Evolutionary conservation across 805 yeast species (phyloP).

Genomic region (Komagataella phaffii): DNA sequence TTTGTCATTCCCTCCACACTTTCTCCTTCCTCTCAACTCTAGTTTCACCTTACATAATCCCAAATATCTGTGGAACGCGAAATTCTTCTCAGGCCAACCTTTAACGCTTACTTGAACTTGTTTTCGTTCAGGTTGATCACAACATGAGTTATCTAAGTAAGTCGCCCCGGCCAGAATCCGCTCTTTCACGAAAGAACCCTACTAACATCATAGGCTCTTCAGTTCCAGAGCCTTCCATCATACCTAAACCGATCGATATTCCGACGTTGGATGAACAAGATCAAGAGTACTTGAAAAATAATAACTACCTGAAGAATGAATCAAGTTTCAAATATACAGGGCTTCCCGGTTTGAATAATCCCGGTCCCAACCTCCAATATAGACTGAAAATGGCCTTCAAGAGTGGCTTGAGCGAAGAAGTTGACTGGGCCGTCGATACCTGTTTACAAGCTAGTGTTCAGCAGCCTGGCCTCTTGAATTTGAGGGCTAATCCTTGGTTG

Average conservation of each 20-base stretch:
- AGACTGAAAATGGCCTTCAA: constrained; percentile 61
- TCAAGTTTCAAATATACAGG: constrained; percentile 15
- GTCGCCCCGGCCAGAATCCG: not conserved
- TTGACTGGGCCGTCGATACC: constrained; percentile 57
- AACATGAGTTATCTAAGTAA: not conserved
- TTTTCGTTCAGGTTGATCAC: not conserved
- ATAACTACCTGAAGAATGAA: constrained; percentile 16
- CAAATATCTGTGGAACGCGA: not conserved
- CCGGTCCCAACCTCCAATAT: constrained; percentile 50
- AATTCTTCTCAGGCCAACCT: not conserved
- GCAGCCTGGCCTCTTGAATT: constrained; percentile 23
- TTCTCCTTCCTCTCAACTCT: not conserved
- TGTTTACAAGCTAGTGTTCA: constrained; percentile 29
- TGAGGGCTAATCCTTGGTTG: constrained; percentile 27
- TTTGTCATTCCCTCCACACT: not conserved
- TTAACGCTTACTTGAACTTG: not conserved
- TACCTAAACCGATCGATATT: constrained; percentile 17
- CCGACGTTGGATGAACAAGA: constrained; percentile 19
- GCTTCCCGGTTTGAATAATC: constrained; percentile 20
- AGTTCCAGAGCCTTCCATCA: not conserved
- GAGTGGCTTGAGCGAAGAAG: constrained; percentile 51
- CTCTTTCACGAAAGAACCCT: not conserved
- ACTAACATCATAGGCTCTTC: not conserved
- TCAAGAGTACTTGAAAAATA: constrained; percentile 14
- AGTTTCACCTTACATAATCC: not conserved